Evolutionary conservation across 495 filamentous ascomycete genomes (phyloP).

Genomic region (Echria macrotheca): DNA sequence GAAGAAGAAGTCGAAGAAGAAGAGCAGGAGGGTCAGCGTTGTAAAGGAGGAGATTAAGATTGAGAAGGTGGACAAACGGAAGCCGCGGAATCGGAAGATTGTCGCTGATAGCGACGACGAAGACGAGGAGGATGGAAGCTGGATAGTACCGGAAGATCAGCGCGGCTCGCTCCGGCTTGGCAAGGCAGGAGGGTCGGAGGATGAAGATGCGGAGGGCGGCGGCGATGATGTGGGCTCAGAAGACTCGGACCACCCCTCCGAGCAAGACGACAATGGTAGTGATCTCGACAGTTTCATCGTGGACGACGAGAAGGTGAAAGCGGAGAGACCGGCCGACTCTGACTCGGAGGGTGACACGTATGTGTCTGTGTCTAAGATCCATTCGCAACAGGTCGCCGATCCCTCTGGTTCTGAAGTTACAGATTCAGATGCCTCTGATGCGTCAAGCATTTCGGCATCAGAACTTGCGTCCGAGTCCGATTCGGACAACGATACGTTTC

Average conservation of each 20-base stretch:
- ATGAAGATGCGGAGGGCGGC: slow-evolving; percentile 80
- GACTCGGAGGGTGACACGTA: slow-evolving; percentile 35
- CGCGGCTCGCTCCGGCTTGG: slow-evolving; percentile 55
- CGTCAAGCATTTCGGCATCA: slow-evolving; percentile 24
- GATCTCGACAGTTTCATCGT: slow-evolving; percentile 43
- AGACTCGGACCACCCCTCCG: slow-evolving; percentile 40
- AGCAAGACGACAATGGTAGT: slow-evolving; percentile 39
- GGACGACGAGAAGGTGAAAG: slow-evolving; percentile 29
- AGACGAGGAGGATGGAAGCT: slow-evolving; percentile 55
- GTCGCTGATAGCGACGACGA: slow-evolving; percentile 61
- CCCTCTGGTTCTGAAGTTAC: slow-evolving; percentile 10
- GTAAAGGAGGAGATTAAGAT: slow-evolving; percentile 43
- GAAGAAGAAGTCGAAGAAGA: slow-evolving; percentile 37
- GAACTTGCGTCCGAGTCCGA: slow-evolving; percentile 39
- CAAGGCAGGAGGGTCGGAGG: slow-evolving; percentile 73
- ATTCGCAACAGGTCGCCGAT: slow-evolving; percentile 22
- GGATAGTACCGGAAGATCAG: slow-evolving; percentile 66
- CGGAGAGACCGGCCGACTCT: slow-evolving; percentile 39
- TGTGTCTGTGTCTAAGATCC: slow-evolving; percentile 38
- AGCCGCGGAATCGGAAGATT: slow-evolving; percentile 39
- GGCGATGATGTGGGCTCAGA: slow-evolving; percentile 71
- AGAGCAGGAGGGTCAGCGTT: slow-evolving; percentile 40
- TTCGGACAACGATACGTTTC: slow-evolving; percentile 14
- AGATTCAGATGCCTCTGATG: slow-evolving; percentile 18
- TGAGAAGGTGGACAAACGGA: slow-evolving; percentile 36